A percentile compares a stretch with the other conserved stretches of the same genome.
These are phyloP conservation scores for Fomitopsis betulina DNA, from an alignment of 1,284 basidiomycete genomes.

Conservation along the genomic window DNA sequence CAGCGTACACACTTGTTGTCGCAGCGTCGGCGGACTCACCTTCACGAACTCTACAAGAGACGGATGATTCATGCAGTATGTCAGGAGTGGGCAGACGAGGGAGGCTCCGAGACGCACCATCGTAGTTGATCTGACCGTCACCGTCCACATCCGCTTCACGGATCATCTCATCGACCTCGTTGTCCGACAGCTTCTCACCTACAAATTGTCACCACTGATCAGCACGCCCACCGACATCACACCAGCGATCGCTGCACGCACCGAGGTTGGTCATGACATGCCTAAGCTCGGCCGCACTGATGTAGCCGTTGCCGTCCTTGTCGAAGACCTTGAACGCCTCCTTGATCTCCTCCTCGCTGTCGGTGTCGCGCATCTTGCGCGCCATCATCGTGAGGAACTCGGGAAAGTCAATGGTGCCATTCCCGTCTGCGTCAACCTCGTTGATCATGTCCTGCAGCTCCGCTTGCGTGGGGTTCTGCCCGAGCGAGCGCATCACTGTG, in stretches of 20 bases:
- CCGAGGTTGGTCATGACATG: conserved; percentile 93
- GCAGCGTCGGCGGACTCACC: conserved; percentile 30
- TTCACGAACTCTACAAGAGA: conserved; percentile 63
- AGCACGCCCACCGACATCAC: background rate
- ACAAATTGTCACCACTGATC: conserved; percentile 9
- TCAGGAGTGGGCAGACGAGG: background rate
- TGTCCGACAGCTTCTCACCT: conserved; percentile 92
- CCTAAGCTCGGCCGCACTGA: conserved; percentile 78
- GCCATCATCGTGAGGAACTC: conserved; percentile 97
- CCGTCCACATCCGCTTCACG: conserved; percentile 96
- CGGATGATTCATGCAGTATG: background rate
- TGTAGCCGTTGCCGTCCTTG: conserved; percentile 80
- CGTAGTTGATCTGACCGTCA: conserved; percentile 87
- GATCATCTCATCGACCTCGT: conserved; percentile 98
- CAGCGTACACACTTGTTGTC: background rate
- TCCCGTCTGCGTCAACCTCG: conserved; percentile 78
- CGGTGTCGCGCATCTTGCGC: conserved; percentile 92
- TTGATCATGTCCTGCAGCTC: conserved; percentile 98
- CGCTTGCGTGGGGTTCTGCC: conserved; percentile 94
- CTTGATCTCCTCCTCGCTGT: conserved; percentile 74
- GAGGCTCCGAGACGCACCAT: conserved; percentile 43
- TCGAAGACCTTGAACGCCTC: conserved; percentile 85
- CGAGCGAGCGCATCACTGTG: conserved; percentile 95
- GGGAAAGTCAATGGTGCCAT: conserved; percentile 94
- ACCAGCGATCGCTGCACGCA: conserved; percentile 34